Base-by-base conservation (phyloP, 1,284 basidiomycete species). In the Coniferiporia sulphurascens region DNA sequence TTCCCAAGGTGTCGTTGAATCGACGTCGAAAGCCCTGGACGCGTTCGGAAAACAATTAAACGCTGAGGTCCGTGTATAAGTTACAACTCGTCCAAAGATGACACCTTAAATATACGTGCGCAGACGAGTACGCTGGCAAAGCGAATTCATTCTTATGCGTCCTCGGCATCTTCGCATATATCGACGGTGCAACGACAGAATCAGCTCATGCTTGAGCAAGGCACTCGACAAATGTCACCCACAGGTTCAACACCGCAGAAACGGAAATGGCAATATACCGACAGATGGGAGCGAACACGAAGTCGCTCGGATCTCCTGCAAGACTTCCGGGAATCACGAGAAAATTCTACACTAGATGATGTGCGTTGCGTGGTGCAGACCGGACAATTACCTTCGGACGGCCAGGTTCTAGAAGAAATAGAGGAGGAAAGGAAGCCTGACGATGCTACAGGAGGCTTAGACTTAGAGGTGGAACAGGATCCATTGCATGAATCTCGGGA, bases 211-310 rank as follows among this genome's bases (percentile, higher is more conserved):
- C 66, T 79, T 3, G 78, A 83, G 22, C 74, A 85, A 56, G 88
- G 85, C 5, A 77, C 81, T 2, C 78, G 74, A 58, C 83, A 85
- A 58, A 89, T 89, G 65, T 69, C 73, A 34, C 73, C 85, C 2
- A 88, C 85, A 9, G 89, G 89, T 8, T 72, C 72, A 56, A 92
- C 89, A 3, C 90, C 90, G 27, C 80, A 80, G 48, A 91, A 89
- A 73, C 83, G 86, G 44, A 72, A 71, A 38, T 87, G 85, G 82
- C 73, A 84, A 60, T 87, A 85, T 63, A 74, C 77, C 4, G 85
- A 88, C 61, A 72, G 82, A 55, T 91, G 90, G 87, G 78, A 84
- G 49, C 71, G 87, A 57, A 89, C 88, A 7, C 75, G 80, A 62
- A 78, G 72, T 61, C 81, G 89, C 34, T 81, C 85, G 4, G 72